Conservation (phyloP, 2,329 filamentous ascomycete species). For the Phialophora chinensis region DNA sequence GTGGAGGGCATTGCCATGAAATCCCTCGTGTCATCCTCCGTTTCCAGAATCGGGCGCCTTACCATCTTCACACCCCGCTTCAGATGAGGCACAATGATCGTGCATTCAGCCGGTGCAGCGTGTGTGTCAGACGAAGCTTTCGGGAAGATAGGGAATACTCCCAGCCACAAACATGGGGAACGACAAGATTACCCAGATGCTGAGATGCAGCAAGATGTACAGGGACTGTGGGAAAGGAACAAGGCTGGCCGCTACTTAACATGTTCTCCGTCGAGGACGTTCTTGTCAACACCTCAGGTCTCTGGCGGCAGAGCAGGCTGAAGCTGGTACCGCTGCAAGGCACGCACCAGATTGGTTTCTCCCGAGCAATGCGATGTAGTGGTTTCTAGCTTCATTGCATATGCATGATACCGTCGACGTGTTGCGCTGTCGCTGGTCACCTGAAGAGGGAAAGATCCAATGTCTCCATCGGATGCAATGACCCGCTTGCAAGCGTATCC, state of each 20-base stretch:
- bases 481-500: not conserved
- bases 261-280: not conserved
- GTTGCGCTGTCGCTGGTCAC: not conserved
- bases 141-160: not conserved
- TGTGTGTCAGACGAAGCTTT: not conserved
- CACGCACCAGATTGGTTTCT: not conserved
- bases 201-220: too few species aligned
- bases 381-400: constrained; percentile 14
- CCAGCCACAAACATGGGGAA: not conserved
- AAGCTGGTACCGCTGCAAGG: not conserved
- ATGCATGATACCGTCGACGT: constrained; percentile 1
- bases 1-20: not conserved
- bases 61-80: constrained; percentile 3
- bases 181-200: not conserved
- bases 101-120: not conserved
- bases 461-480: not conserved
- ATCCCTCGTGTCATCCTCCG: not conserved
- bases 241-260: not conserved
- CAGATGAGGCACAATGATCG: not conserved
- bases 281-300: not conserved
- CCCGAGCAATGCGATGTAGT: not conserved
- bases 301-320: not conserved
- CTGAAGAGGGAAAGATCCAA: not conserved
- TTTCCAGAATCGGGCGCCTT: not conserved
- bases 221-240: not conserved